Conservation (phyloP, 179 eudicot genomes). For the Corrigiola litoralis region DNA sequence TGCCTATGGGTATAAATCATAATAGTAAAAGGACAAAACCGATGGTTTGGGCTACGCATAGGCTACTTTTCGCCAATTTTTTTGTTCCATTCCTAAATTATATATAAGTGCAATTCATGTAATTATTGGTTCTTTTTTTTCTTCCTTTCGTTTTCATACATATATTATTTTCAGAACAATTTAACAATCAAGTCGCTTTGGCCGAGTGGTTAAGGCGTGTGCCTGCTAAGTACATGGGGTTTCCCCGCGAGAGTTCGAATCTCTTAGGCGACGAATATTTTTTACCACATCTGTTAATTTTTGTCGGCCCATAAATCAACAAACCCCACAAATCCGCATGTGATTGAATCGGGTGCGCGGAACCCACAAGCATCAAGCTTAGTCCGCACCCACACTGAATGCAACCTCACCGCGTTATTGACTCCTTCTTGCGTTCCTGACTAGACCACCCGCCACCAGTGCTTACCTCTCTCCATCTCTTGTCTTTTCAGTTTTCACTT, state of each 20-base stretch:
- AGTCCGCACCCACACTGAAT: conserved; percentile 4
- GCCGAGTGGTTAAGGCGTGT: conserved; percentile 40
- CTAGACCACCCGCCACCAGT: background rate
- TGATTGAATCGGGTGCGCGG: background rate
- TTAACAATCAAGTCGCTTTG: conserved; percentile 25
- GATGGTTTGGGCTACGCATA: too few relatives aligned
- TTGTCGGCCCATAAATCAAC: background rate
- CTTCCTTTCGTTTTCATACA: too few relatives aligned
- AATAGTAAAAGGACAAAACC: too few relatives aligned
- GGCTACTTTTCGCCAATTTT: too few relatives aligned
- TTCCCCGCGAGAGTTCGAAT: conserved; percentile 35
- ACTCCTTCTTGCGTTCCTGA: background rate
- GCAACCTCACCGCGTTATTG: background rate
- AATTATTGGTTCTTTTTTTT: background rate
- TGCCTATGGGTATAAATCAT: too few relatives aligned
- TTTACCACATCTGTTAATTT: background rate
- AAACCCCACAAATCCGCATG: background rate
- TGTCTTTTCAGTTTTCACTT: background rate
- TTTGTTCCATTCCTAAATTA: too few relatives aligned
- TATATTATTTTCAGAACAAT: background rate
- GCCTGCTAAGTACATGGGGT: conserved; percentile 38
- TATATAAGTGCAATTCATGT: background rate
- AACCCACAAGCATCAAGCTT: background rate
- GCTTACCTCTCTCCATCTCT: background rate
- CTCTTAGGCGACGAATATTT: conserved; percentile 24